These are phyloP conservation scores for Nicotiana knightiana DNA, from an alignment of 257 asterid species.

Conservation along the genomic window DNA sequence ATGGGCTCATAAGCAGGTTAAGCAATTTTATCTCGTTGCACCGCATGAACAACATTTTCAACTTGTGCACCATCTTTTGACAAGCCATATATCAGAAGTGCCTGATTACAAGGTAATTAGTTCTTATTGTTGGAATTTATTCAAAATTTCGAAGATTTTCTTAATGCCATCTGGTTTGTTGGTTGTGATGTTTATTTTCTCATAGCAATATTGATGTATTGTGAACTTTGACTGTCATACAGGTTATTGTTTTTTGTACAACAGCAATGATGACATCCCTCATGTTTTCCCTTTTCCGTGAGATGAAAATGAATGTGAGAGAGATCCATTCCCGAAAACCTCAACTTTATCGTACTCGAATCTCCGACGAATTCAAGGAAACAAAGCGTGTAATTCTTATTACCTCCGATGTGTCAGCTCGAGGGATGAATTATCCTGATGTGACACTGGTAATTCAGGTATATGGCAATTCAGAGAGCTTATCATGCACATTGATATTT, in stretches of 20 bases:
- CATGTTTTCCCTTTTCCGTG: slow-evolving; percentile 64
- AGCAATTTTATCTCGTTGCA: slow-evolving; percentile 66
- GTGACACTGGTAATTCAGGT: slow-evolving; percentile 90
- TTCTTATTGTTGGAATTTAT: background rate
- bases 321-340: slow-evolving; percentile 84
- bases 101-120: slow-evolving; percentile 66
- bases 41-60: slow-evolving; percentile 74
- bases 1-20: slow-evolving; percentile 50
- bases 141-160: background rate
- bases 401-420: slow-evolving; percentile 76
- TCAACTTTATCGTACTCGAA: slow-evolving; percentile 63
- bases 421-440: slow-evolving; percentile 92
- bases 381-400: slow-evolving; percentile 61
- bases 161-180: background rate
- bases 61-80: slow-evolving; percentile 58
- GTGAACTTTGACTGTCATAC: slow-evolving; percentile 19
- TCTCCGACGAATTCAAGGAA: slow-evolving; percentile 80
- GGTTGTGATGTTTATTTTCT: background rate
- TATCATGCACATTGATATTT: background rate
- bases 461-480: slow-evolving; percentile 4
- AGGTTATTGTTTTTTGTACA: slow-evolving; percentile 84
- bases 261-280: slow-evolving; percentile 85
- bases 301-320: slow-evolving; percentile 68
- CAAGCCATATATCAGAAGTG: slow-evolving; percentile 56
- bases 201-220: background rate